A percentile compares a stretch with the other conserved stretches of the same genome.
phyloP scores from a whole-genome alignment of 306 rosid species.

The Vigna radiata region DNA sequence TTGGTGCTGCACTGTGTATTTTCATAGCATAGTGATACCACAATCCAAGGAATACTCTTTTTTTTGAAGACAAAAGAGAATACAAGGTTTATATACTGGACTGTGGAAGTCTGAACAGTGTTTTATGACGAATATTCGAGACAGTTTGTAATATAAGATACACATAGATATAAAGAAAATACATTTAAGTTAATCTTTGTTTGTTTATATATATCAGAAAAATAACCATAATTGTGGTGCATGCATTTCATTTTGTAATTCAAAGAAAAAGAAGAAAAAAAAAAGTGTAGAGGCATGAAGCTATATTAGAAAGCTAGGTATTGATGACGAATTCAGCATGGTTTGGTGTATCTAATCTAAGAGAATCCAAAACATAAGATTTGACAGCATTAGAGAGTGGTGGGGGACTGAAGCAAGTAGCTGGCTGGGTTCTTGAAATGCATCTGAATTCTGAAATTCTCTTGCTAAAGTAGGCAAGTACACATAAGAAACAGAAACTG shows the following conservation, averaged over 20 bases:
- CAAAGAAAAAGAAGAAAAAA: too few relatives aligned
- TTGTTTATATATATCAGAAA: too few relatives aligned
- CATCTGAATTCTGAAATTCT: conserved; percentile 29
- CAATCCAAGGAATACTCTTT: conserved; percentile 6
- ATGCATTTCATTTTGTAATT: background rate
- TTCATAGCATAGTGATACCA: background rate
- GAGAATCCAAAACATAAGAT: conserved; percentile 50
- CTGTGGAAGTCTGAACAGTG: too few relatives aligned
- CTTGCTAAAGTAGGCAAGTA: conserved; percentile 1
- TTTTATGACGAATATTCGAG: too few relatives aligned
- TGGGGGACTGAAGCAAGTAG: conserved; percentile 40
- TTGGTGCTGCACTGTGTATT: background rate
- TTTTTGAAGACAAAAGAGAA: background rate
- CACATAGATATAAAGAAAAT: too few relatives aligned
- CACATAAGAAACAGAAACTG: conserved; percentile 28
- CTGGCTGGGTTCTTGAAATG: conserved; percentile 19
- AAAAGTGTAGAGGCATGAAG: background rate
- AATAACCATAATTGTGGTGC: too few relatives aligned
- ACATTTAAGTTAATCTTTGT: too few relatives aligned
- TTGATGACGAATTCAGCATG: conserved; percentile 8
- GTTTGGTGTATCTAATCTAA: conserved; percentile 41
- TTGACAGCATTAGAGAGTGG: conserved; percentile 55
- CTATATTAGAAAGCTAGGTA: conserved; percentile 5
- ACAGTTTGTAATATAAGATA: too few relatives aligned
- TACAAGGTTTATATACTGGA: too few relatives aligned